These are phyloP conservation scores for Arbutus unedo DNA, from an alignment of 148 eudicot genomes.

Conservation along the genomic window DNA sequence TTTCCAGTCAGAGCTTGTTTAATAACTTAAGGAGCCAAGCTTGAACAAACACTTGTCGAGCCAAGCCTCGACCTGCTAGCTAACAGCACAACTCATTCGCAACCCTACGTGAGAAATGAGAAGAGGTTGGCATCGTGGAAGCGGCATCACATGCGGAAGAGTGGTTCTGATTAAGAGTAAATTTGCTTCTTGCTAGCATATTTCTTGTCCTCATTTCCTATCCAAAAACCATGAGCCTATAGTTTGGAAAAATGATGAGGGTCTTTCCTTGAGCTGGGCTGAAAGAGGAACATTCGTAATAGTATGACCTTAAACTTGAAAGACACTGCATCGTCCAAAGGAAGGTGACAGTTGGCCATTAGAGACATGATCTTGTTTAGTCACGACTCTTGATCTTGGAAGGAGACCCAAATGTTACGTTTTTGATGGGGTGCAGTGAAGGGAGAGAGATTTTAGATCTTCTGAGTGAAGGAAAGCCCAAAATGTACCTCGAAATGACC, in stretches of 20 bases:
- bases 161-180: neutral
- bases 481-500: neutral
- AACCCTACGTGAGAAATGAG: neutral
- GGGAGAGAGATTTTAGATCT: neutral
- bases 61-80: neutral
- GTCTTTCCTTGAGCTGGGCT: neutral
- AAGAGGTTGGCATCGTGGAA: constrained; percentile 1
- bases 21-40: neutral
- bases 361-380: neutral
- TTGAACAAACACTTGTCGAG: neutral
- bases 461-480: neutral
- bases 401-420: neutral
- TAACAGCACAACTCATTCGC: neutral
- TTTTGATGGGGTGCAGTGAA: neutral
- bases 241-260: neutral
- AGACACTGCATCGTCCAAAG: neutral
- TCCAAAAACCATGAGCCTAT: neutral
- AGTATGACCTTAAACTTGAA: neutral
- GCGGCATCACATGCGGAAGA: neutral
- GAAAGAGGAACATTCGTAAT: neutral
- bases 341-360: neutral
- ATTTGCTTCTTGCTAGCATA: neutral
- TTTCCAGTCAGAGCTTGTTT: neutral
- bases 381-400: neutral
- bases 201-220: neutral